Percentiles rank a stretch among this genome's conserved stretches.
Conservation (phyloP, 23 red algal species). For the Pyropia yezoensis region DNA sequence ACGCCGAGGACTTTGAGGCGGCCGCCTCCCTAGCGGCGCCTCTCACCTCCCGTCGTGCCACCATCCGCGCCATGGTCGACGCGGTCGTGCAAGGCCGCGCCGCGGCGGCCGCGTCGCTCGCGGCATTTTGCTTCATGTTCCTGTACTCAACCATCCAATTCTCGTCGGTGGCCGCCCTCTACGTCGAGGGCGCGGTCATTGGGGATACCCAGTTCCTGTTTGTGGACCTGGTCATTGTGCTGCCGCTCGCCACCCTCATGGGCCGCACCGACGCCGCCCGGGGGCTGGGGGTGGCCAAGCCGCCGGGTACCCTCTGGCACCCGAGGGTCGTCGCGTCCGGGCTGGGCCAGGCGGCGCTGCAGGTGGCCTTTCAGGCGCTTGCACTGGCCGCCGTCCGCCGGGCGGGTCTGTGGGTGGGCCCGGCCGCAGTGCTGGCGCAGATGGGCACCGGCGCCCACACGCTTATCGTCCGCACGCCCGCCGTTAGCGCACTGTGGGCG, state of each 20-base stretch:
- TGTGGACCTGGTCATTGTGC: conserved; percentile 26
- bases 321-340: not conserved
- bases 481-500: conserved; percentile 10
- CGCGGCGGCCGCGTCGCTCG: conserved; percentile 20
- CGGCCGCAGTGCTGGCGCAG: not conserved
- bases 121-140: conserved; percentile 21
- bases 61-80: conserved; percentile 12
- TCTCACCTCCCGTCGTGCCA: not conserved
- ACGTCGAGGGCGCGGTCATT: conserved; percentile 2
- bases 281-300: not conserved
- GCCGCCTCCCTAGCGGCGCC: conserved; percentile 27
- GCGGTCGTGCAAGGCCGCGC: conserved; percentile 14
- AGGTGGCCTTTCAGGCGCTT: conserved; percentile 4
- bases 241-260: conserved; percentile 16
- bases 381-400: not conserved
- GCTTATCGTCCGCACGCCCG: not conserved
- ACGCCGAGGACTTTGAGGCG: conserved; percentile 15
- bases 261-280: conserved; percentile 3
- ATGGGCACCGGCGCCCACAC: not conserved
- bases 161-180: conserved; percentile 2
- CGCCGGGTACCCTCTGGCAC: conserved; percentile 1
- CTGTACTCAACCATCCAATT: conserved; percentile 25
- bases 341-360: not conserved
- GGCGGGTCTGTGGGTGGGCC: not conserved
- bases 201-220: conserved; percentile 28